Percentiles rank a stretch among this genome's conserved stretches.
These are phyloP conservation scores for Xerocomellus amylosporus DNA, from an alignment of 768 basidiomycete species.

Conservation along the genomic window DNA sequence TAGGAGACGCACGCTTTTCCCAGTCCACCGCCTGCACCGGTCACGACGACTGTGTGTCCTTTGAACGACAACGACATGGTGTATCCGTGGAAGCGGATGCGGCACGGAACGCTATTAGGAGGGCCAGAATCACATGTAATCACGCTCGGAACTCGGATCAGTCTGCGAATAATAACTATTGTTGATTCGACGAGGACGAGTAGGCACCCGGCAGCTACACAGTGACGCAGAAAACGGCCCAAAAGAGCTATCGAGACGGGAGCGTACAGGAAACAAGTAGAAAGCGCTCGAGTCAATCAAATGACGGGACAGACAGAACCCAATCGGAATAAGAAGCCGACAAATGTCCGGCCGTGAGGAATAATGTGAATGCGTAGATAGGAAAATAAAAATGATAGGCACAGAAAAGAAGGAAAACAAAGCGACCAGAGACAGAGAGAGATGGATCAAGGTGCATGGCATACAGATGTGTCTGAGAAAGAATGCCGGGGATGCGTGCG, in stretches of 20 bases:
- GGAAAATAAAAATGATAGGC: conserved; percentile 28
- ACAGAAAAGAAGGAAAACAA: conserved; percentile 22
- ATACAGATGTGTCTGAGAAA: conserved; percentile 27
- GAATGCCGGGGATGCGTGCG: conserved; percentile 21
- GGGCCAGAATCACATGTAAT: conserved; percentile 11
- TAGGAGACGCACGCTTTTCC: conserved; percentile 72
- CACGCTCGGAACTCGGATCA: background rate
- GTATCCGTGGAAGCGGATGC: background rate
- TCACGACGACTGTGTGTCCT: conserved; percentile 89
- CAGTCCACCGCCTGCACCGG: conserved; percentile 94
- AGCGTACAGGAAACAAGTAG: conserved; percentile 32
- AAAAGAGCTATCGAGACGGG: conserved; percentile 24
- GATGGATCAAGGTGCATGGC: conserved; percentile 14
- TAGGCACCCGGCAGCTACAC: conserved; percentile 35
- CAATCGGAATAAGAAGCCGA: conserved; percentile 29
- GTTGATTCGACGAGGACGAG: conserved; percentile 23
- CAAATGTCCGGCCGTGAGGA: conserved; percentile 22
- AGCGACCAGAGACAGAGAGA: conserved; percentile 17
- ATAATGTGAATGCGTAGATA: conserved; percentile 34
- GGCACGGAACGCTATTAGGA: background rate
- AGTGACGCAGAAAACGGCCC: conserved; percentile 32
- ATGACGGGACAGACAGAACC: conserved; percentile 8
- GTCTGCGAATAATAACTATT: conserved; percentile 30
- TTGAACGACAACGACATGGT: conserved; percentile 65
- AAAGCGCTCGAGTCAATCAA: conserved; percentile 29